These are phyloP conservation scores for Ophiocordyceps camponoti-floridani DNA, from an alignment of 2,329 filamentous ascomycete genomes.

Conservation along the genomic window DNA sequence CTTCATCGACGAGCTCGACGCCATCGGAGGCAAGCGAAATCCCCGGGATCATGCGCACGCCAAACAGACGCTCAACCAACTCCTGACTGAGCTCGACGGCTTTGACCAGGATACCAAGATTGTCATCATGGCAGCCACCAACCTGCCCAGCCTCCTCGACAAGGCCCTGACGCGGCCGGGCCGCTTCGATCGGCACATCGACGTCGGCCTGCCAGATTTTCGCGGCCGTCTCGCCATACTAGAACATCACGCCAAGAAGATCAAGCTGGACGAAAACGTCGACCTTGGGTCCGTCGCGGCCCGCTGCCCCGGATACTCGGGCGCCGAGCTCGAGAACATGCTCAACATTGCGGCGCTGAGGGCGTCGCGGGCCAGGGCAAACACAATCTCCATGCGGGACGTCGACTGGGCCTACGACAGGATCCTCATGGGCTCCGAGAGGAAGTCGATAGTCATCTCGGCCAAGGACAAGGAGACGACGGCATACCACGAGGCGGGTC, in stretches of 20 bases:
- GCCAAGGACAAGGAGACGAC: slow-evolving; percentile 90
- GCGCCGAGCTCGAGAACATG: slow-evolving; percentile 89
- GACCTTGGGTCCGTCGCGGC: slow-evolving; percentile 72
- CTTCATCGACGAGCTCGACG: slow-evolving; percentile 88
- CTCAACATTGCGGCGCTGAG: slow-evolving; percentile 91
- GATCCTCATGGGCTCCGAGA: slow-evolving; percentile 91
- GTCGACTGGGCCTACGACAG: slow-evolving; percentile 98
- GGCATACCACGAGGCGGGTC: slow-evolving; percentile 92
- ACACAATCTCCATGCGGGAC: slow-evolving; percentile 57
- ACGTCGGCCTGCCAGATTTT: slow-evolving; percentile 79
- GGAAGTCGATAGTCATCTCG: slow-evolving; percentile 73
- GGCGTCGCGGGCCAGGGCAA: slow-evolving; percentile 73
- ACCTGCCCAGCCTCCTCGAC: slow-evolving; percentile 86
- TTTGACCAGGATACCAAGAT: slow-evolving; percentile 91
- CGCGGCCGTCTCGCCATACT: slow-evolving; percentile 84
- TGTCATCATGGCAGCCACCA: slow-evolving; percentile 90
- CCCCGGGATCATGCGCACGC: slow-evolving; percentile 85
- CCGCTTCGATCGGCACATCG: slow-evolving; percentile 86
- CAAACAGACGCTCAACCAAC: slow-evolving; percentile 93
- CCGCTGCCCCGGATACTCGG: slow-evolving; percentile 80
- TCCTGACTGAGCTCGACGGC: slow-evolving; percentile 90
- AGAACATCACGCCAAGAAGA: slow-evolving; percentile 83
- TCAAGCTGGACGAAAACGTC: slow-evolving; percentile 64
- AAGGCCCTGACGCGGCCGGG: slow-evolving; percentile 88
- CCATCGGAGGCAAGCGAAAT: slow-evolving; percentile 86